Percentiles rank a stretch among this genome's conserved stretches.
phyloP scores from a whole-genome alignment of 1,139 yeast genomes.

The Blastobotrys elegans region DNA sequence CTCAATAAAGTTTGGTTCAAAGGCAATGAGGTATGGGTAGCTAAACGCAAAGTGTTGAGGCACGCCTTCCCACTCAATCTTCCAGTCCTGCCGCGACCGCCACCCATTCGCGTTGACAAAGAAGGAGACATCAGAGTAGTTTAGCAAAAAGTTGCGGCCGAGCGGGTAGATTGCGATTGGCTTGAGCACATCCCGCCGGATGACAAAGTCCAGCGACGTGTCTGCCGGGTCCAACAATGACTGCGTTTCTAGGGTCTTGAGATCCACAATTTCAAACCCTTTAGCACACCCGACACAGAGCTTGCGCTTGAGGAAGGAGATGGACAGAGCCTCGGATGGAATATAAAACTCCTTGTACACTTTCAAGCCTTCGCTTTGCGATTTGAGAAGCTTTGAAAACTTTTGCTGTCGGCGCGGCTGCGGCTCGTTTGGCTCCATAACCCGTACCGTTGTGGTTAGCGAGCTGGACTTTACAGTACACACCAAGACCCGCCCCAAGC shows the following conservation, averaged over 20 bases:
- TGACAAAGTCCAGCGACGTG: slow-evolving; percentile 93
- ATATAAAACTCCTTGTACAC: slow-evolving; percentile 74
- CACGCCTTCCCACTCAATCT: slow-evolving; percentile 93
- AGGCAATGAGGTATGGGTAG: slow-evolving; percentile 88
- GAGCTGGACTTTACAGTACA: slow-evolving; percentile 83
- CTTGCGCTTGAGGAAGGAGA: slow-evolving; percentile 82
- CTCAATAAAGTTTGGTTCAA: slow-evolving; percentile 87
- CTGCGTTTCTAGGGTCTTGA: slow-evolving; percentile 73
- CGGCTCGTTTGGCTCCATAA: slow-evolving; percentile 78
- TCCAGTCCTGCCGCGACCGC: slow-evolving; percentile 93
- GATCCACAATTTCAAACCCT: slow-evolving; percentile 86
- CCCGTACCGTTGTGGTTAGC: slow-evolving; percentile 69
- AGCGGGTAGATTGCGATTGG: slow-evolving; percentile 90
- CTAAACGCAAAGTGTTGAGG: slow-evolving; percentile 91
- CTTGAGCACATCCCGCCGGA: slow-evolving; percentile 73
- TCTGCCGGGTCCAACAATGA: slow-evolving; percentile 91
- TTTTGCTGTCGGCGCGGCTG: slow-evolving; percentile 39
- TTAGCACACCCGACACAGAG: slow-evolving; percentile 93
- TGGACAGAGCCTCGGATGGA: slow-evolving; percentile 84
- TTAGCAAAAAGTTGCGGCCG: slow-evolving; percentile 79
- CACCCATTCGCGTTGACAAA: slow-evolving; percentile 93
- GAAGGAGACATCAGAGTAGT: slow-evolving; percentile 90
- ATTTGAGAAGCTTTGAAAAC: slow-evolving; percentile 46
- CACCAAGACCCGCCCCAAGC: slow-evolving; percentile 81
- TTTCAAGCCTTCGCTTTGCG: slow-evolving; percentile 49